A percentile compares a stretch with the other conserved stretches of the same genome.
phyloP scores from a whole-genome alignment of 257 asterid species.

The Solanum stenotomum region DNA sequence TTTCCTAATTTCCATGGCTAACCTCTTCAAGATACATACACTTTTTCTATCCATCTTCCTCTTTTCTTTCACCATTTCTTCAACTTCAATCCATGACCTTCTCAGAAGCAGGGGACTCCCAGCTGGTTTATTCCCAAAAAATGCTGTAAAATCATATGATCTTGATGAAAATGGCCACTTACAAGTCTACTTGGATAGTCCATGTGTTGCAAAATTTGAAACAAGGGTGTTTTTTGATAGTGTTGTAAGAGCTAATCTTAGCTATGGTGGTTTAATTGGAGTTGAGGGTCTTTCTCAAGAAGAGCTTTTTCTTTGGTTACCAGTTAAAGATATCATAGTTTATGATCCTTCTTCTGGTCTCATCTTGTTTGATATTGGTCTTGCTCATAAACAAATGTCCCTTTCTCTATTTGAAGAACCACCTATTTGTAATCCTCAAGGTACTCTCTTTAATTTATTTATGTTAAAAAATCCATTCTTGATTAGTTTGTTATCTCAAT shows the following conservation, averaged over 20 bases:
- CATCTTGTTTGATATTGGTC: conserved; percentile 72
- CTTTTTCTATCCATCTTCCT: conserved; percentile 14
- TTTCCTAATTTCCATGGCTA: conserved; percentile 12
- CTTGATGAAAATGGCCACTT: conserved; percentile 47
- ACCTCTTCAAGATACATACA: conserved; percentile 5
- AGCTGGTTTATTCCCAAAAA: conserved; percentile 69
- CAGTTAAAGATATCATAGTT: conserved; percentile 79
- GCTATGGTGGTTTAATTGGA: conserved; percentile 73
- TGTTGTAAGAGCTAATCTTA: conserved; percentile 69
- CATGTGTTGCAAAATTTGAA: conserved; percentile 77
- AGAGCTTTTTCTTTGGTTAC: conserved; percentile 83
- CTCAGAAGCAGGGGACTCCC: conserved; percentile 74
- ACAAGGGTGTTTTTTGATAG: conserved; percentile 59
- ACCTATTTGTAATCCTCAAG: conserved; percentile 60
- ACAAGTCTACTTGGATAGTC: conserved; percentile 53
- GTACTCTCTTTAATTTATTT: conserved; percentile 10
- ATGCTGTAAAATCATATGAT: conserved; percentile 51
- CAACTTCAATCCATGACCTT: conserved; percentile 45
- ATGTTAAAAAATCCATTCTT: not conserved
- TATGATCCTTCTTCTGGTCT: conserved; percentile 75
- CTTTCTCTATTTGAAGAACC: conserved; percentile 85
- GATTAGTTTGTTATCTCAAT: not conserved
- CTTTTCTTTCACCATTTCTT: not conserved
- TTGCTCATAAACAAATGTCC: conserved; percentile 83
- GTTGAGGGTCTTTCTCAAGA: conserved; percentile 77